These are phyloP conservation scores for Pseudoturritis turrita DNA, from an alignment of 345 rosid genomes.

Conservation along the genomic window DNA sequence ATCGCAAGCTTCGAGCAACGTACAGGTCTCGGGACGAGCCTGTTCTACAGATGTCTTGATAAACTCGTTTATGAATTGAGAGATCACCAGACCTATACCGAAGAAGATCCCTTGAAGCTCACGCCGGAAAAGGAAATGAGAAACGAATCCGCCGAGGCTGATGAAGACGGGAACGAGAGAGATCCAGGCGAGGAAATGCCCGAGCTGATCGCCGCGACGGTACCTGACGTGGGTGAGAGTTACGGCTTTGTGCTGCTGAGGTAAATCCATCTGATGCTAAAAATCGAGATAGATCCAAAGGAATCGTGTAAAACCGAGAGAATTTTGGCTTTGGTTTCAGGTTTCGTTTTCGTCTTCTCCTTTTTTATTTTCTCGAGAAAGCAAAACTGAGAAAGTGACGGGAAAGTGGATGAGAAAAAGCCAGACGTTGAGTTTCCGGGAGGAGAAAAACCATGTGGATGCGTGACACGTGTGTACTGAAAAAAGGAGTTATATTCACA, in stretches of 20 bases:
- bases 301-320: not conserved
- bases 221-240: constrained; percentile 88
- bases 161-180: constrained; percentile 90
- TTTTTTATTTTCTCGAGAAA: constrained; percentile 3
- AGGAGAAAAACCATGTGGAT: not conserved
- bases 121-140: constrained; percentile 90
- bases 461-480: constrained; percentile 22
- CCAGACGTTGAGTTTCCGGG: not conserved
- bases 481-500: not conserved
- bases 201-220: constrained; percentile 65
- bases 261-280: constrained; percentile 9
- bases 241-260: constrained; percentile 55
- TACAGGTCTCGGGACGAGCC: constrained; percentile 85
- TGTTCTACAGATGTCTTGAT: constrained; percentile 72
- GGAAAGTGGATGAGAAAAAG: not conserved
- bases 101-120: constrained; percentile 90
- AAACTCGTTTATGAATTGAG: constrained; percentile 74
- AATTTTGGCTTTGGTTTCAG: not conserved
- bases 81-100: constrained; percentile 70
- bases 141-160: constrained; percentile 78
- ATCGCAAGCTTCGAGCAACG: constrained; percentile 83
- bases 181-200: constrained; percentile 89
- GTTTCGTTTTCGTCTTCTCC: not conserved
- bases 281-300: constrained; percentile 16
- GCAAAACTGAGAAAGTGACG: constrained; percentile 20